Evolutionary conservation across 805 yeast species (phyloP), one percentile per base, ranked within the genome.

Genomic region (Candida boidinii): DNA sequence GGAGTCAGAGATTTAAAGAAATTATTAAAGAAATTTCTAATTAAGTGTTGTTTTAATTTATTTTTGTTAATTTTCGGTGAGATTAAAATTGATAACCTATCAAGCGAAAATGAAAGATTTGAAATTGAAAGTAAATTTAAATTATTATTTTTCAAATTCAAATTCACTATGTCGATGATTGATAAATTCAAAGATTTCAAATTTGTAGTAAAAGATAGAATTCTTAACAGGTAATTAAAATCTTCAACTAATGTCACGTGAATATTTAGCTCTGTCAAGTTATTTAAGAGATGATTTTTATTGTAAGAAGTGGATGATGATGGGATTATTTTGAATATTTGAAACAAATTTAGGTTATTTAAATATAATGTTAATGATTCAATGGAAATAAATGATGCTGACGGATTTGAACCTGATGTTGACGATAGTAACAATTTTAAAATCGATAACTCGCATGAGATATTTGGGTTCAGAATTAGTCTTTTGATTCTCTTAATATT

Each of bases 401-500:
- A 17, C n/a, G n/a, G n/a, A n/a, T n/a, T n/a, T n/a, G n/a, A n/a
- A n/a, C n/a, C n/a, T n/a, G n/a, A n/a, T n/a, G n/a, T n/a, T n/a
- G n/a, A n/a, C n/a, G n/a, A n/a, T 11, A 36, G 29, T 16, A 39
- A 25, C 2, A 23, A 11, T 10, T 23, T 17, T 7, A 39, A 4
- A n/a, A 34, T 26, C 14, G 20, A 16, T 7, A 14, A 8, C 15
- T 34, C 37, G 26, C 29, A 33, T 3, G n/a, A 7, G 7, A 17
- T 8, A 17, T 21, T 29, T 5, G 31, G 28, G 10, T 19, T 23
- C 10, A 46, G 23, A 4, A 34, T 14, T n/a, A 43, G 8, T 5
- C 20, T 23, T 13, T 31, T 26, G 7, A 43, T 24, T 8, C 19
- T 10, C n/a, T 41, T 37, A 8, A n/a, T 20, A 21, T 36, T 36